Conservation (phyloP, 1,284 basidiomycete genomes). For the Cutaneotrichosporon sp. region DNA sequence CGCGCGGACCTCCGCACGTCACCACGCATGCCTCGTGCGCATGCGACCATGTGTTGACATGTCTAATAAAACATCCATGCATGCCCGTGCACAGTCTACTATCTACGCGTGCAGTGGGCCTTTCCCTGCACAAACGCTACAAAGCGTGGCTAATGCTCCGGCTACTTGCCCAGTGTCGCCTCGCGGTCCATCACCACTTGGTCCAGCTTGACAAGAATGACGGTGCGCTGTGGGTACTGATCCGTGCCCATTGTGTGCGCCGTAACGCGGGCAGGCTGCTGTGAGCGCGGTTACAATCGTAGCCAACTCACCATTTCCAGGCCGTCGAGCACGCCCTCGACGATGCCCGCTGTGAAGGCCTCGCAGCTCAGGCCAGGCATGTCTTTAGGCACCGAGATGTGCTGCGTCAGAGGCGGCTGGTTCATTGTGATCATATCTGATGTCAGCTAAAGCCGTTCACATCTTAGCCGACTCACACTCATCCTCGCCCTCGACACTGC, state of each 20-base stretch:
- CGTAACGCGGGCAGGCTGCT: conserved; percentile 89
- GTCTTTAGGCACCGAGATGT: conserved; percentile 89
- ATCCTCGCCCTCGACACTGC: conserved; percentile 89
- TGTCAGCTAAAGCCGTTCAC: not conserved
- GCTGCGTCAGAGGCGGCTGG: conserved; percentile 80
- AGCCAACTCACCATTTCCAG: conserved; percentile 72
- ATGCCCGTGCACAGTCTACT: conserved; percentile 4
- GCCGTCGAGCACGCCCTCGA: conserved; percentile 94
- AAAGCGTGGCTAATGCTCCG: too few species aligned
- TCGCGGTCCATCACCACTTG: conserved; percentile 82
- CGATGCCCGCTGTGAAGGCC: conserved; percentile 92
- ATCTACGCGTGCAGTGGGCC: not conserved
- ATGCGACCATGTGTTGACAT: too few species aligned
- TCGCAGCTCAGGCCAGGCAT: conserved; percentile 92
- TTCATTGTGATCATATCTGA: conserved; percentile 98
- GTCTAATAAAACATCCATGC: not conserved
- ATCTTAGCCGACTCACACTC: conserved; percentile 63
- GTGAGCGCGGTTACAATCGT: not conserved
- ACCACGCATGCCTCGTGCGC: too few species aligned
- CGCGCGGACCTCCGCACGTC: too few species aligned
- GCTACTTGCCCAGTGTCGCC: conserved; percentile 57
- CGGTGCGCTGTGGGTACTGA: conserved; percentile 74
- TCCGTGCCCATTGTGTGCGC: conserved; percentile 86
- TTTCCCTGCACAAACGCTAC: too few species aligned
- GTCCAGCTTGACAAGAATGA: conserved; percentile 91